Base-by-base conservation (phyloP, 805 yeast species). In the Vanderwaltozyma verrucispora region DNA sequence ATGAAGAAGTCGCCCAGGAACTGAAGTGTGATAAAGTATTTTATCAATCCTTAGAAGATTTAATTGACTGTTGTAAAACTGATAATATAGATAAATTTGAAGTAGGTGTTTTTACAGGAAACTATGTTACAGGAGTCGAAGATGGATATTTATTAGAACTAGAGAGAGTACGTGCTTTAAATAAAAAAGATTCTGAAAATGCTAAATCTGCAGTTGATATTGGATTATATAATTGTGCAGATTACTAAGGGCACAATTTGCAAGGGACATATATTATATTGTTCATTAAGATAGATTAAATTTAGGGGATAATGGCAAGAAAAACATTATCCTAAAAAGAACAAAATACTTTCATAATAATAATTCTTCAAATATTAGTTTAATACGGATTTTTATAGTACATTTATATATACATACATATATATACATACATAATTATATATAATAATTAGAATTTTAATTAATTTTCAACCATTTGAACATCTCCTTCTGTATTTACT, bases 21-120 rank as follows among this genome's bases (percentile, higher is more conserved):
- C 74, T 92, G 43, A 94, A 95, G 33, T 95, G 97, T 34, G 97
- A 92, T 59, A 72, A 71, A 48, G 95, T 92, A 25, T 80, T 88
- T 43, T 92, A 81, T 64, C 97, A 92, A 68, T 74, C 78, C 29
- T 66, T 92, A 43, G 74, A 80, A 30, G 97, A 92, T 58, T 71
- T 92, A 56, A 62, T 84, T 25, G 83, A 73, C 26, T 87, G 96
- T 53, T 87, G 96, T 61, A 62, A 66, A 43, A 63, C 74, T 3
- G 67, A 60, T 5, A 36, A 41, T 5, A 55, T 59, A 20, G 55
- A 59, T 14, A 73, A 79, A 28, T 92, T 87, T 52, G 98, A 92
- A 65, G 88, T 85, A 37, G 98, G 98, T 59, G 98, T 92, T 12
- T 92, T 92, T 62, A 92, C 94, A 10, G 98, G 98, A 34, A 64